Evolutionary conservation across 1,284 basidiomycete species (phyloP), one percentile per base, ranked within the genome.

Genomic region (Kwoniella shivajii): DNA sequence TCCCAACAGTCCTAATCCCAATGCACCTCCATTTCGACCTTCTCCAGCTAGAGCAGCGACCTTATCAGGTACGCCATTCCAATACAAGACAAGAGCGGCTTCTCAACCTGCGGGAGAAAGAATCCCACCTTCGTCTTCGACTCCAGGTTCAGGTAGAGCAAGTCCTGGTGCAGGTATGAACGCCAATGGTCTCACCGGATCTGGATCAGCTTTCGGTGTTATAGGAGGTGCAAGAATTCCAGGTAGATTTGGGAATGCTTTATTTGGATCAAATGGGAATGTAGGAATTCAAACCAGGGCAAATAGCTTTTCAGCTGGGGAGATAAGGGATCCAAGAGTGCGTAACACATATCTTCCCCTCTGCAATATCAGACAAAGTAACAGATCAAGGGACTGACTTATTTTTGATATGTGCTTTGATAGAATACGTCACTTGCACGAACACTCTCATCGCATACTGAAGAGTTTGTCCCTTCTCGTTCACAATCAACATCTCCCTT

Each of bases 251-350:
- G 61, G 61, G 6, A 59, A 43, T 37, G 59, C 59, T 9, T 46
- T 65, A 10, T 58, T 53, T 7, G 50, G 39, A 16, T 43, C 42
- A 4, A 63, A 31, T 46, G 44, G 44, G n/a, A 20, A 24, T 29
- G 45, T 24, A 36, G 56, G 66, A 1, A 61, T 60, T 5, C 56
- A 63, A n/a, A 73, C 69, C 7, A 61, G 75, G 37, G 74, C 74
- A 3, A 77, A 62, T 49, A 75, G 73, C 57, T 77, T 77, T 55
- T 72, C 73, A 4, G 73, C 64, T 4, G 69, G 56, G n/a, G 71
- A 70, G 31, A 26, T 46, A 6, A 60, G 65, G 37, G 60, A 61
- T 22, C 53, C 61, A 30, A 64, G 66, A 45, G 70, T 72, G 50
- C 59, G 68, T 62, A 7, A 13, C 20, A 27, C 44, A 11, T 18